Evolutionary conservation across 2,329 filamentous ascomycete species (phyloP).

Genomic region (Fusarium penzigii): DNA sequence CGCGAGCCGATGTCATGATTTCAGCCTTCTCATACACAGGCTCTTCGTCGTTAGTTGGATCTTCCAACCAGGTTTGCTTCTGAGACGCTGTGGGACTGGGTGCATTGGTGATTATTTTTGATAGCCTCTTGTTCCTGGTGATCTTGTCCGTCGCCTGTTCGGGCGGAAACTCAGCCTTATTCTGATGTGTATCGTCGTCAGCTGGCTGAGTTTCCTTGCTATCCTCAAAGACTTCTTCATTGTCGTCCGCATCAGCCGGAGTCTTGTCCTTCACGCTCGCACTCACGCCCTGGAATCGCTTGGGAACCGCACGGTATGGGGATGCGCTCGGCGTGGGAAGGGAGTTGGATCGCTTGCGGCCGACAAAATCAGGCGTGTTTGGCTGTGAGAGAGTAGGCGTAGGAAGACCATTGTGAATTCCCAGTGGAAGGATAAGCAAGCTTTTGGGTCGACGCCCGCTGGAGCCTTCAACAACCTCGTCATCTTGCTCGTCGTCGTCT

Average conservation of each 20-base stretch:
- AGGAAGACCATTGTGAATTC: slow-evolving; percentile 31
- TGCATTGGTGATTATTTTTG: slow-evolving; percentile 26
- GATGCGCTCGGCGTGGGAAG: slow-evolving; percentile 28
- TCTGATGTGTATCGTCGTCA: slow-evolving; percentile 5
- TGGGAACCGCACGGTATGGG: slow-evolving; percentile 19
- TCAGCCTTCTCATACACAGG: slow-evolving; percentile 57
- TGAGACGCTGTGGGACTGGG: slow-evolving; percentile 7
- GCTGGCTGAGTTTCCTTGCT: slow-evolving; percentile 3
- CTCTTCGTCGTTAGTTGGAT: slow-evolving; percentile 46
- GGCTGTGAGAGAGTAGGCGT: slow-evolving; percentile 38
- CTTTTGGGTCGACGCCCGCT: slow-evolving; percentile 49
- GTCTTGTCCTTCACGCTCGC: slow-evolving; percentile 6
- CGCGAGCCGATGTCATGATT: slow-evolving; percentile 57
- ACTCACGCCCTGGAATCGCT: slow-evolving; percentile 13
- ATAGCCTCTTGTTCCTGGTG: slow-evolving; percentile 22
- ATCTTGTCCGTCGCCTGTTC: slow-evolving; percentile 4
- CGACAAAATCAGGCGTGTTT: slow-evolving; percentile 35
- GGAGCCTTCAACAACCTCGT: slow-evolving; percentile 32
- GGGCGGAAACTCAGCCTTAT: slow-evolving; percentile 5
- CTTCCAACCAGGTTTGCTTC: slow-evolving; percentile 14
- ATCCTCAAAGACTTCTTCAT: slow-evolving; percentile 8
- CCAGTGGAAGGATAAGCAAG: slow-evolving; percentile 27
- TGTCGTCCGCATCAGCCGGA: slow-evolving; percentile 4
- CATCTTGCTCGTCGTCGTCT: slow-evolving; percentile 44
- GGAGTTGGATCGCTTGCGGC: slow-evolving; percentile 36